phyloP scores from a whole-genome alignment of 2,329 filamentous ascomycete genomes.

The Penicillium capsulatum region DNA sequence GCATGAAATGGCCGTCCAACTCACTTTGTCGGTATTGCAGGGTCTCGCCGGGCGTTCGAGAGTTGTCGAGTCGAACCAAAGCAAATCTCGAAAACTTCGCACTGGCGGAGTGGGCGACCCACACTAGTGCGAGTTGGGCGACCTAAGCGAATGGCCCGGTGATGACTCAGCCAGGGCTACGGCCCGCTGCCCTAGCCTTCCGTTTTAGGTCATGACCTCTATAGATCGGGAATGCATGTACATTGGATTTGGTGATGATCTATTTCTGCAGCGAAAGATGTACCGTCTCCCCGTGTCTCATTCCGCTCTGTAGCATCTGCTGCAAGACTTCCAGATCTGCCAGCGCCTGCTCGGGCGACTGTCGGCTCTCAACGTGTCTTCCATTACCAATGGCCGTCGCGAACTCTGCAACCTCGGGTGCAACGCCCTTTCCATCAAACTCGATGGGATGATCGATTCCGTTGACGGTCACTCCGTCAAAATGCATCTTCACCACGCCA shows the following conservation, averaged over 20 bases:
- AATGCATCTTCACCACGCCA: conserved; percentile 46
- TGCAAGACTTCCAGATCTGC: conserved; percentile 50
- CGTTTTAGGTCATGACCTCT: conserved; percentile 9
- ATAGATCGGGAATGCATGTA: background rate
- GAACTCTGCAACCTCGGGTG: conserved; percentile 52
- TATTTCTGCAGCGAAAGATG: conserved; percentile 23
- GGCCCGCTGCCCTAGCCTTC: conserved; percentile 20
- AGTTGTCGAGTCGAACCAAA: conserved; percentile 41
- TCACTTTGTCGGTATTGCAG: conserved; percentile 45
- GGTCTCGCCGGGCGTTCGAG: conserved; percentile 43
- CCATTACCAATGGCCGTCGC: conserved; percentile 46
- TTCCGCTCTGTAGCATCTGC: conserved; percentile 32
- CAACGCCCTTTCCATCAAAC: conserved; percentile 50
- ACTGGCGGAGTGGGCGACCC: conserved; percentile 34
- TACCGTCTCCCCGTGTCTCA: conserved; percentile 27
- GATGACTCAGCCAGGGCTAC: conserved; percentile 26
- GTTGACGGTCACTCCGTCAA: conserved; percentile 35
- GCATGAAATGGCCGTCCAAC: conserved; percentile 15
- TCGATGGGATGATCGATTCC: conserved; percentile 41
- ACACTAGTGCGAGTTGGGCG: conserved; percentile 31
- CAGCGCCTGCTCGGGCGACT: conserved; percentile 51
- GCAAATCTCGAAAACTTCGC: conserved; percentile 40
- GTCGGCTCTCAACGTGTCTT: conserved; percentile 37
- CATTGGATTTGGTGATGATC: background rate
- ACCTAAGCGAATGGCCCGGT: conserved; percentile 23